A percentile compares a stretch with the other conserved stretches of the same genome.
Conservation (phyloP, 2,329 filamentous ascomycete genomes). For the Pseudogymnoascus sp. region DNA sequence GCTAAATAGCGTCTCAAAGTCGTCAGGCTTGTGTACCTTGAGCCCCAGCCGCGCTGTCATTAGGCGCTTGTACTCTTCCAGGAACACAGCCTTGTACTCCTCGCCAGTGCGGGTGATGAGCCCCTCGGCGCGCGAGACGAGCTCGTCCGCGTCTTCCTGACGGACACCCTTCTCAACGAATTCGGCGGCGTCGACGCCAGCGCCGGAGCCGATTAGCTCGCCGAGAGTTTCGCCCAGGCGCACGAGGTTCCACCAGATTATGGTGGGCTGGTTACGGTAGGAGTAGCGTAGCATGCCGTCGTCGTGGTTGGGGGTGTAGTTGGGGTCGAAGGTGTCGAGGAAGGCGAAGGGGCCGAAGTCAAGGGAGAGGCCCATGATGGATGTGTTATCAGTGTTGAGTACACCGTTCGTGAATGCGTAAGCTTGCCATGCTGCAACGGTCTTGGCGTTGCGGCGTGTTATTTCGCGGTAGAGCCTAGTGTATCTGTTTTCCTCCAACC, state of each 20-base stretch:
- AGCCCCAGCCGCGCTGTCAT: conserved; percentile 78
- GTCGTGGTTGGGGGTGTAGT: conserved; percentile 95
- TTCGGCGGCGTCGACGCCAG: conserved; percentile 59
- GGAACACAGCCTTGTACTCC: conserved; percentile 81
- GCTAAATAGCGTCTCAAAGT: conserved; percentile 79
- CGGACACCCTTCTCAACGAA: conserved; percentile 68
- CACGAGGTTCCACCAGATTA: conserved; percentile 98
- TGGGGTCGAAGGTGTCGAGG: conserved; percentile 91
- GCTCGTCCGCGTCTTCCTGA: conserved; percentile 58
- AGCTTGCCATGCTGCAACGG: conserved; percentile 90
- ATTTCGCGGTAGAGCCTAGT: conserved; percentile 82
- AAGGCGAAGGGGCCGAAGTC: conserved; percentile 98
- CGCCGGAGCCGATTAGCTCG: conserved; percentile 75
- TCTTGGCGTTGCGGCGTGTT: conserved; percentile 73
- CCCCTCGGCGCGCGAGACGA: conserved; percentile 73
- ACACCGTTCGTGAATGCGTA: conserved; percentile 99
- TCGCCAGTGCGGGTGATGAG: conserved; percentile 75
- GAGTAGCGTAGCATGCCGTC: conserved; percentile 80
- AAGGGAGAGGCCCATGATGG: conserved; percentile 77
- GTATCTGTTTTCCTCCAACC: conserved; percentile 76
- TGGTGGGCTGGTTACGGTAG: conserved; percentile 88
- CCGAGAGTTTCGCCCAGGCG: conserved; percentile 82
- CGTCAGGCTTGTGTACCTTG: conserved; percentile 57
- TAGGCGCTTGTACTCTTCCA: conserved; percentile 79
- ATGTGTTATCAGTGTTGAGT: conserved; percentile 96